Conservation (phyloP, 2,329 filamentous ascomycete species). For the Zopfia rhizophila region DNA sequence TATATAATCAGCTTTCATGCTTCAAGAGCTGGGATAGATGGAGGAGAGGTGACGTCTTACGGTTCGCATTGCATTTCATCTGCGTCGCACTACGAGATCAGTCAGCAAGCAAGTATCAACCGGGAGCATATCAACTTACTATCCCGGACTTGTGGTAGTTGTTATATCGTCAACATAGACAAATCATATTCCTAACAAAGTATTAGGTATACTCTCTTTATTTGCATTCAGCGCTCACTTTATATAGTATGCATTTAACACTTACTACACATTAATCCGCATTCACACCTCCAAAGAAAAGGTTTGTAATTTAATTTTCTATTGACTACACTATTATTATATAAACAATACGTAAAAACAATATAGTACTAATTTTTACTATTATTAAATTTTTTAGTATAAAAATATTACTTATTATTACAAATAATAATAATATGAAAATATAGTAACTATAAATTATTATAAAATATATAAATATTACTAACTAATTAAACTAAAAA, state of each 20-base stretch:
- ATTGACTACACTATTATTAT: too few species aligned
- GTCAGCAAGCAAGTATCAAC: slow-evolving; percentile 1
- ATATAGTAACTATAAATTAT: too few species aligned
- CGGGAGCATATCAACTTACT: slow-evolving; percentile 19
- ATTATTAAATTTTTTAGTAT: too few species aligned
- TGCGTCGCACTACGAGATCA: slow-evolving; percentile 18
- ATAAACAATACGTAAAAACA: too few species aligned
- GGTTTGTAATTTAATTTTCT: slow-evolving; percentile 49
- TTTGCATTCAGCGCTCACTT: slow-evolving; percentile 7
- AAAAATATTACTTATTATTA: too few species aligned
- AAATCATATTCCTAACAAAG: slow-evolving; percentile 24
- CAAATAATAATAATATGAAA: too few species aligned
- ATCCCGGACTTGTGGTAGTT: slow-evolving; percentile 26
- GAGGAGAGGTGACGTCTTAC: too few species aligned
- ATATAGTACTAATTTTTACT: too few species aligned
- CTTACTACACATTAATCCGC: slow-evolving; percentile 49
- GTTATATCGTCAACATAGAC: slow-evolving; percentile 29
- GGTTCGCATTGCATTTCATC: slow-evolving; percentile 25
- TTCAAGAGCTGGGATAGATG: too few species aligned
- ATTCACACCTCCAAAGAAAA: slow-evolving; percentile 51
- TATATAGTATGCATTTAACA: slow-evolving; percentile 23
- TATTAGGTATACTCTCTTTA: slow-evolving; percentile 1
- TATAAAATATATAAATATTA: too few species aligned
- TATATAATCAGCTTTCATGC: too few species aligned
- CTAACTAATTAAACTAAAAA: too few species aligned